These are phyloP conservation scores for Dendrobium nobile DNA, from an alignment of 106 monocot species.

Conservation along the genomic window DNA sequence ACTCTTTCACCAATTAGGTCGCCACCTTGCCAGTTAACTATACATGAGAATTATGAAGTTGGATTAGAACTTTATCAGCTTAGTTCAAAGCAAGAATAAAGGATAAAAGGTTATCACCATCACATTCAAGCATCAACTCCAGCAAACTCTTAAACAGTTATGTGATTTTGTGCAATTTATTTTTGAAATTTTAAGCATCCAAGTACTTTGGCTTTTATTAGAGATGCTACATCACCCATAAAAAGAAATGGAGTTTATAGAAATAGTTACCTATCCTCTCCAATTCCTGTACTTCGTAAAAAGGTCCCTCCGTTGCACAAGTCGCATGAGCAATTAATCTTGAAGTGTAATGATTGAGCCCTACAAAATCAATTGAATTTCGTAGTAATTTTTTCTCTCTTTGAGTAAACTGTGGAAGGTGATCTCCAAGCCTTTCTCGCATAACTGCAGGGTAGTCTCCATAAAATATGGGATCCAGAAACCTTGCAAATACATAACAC, in stretches of 20 bases:
- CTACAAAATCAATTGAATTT: slow-evolving; percentile 79
- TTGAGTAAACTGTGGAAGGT: slow-evolving; percentile 71
- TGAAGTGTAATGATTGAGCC: slow-evolving; percentile 89
- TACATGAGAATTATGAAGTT: slow-evolving; percentile 8
- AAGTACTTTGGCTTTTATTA: neutral
- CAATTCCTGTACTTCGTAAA: slow-evolving; percentile 55
- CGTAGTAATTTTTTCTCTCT: slow-evolving; percentile 46
- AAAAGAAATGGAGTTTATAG: neutral
- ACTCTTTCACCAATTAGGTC: slow-evolving; percentile 75
- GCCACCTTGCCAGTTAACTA: slow-evolving; percentile 54
- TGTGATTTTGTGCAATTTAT: neutral
- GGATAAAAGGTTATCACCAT: neutral
- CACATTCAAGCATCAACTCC: neutral
- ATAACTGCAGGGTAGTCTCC: slow-evolving; percentile 85
- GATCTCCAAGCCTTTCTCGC: slow-evolving; percentile 64
- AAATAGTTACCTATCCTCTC: slow-evolving; percentile 65
- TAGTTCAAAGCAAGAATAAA: neutral
- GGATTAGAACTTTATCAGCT: neutral
- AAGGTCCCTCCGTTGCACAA: slow-evolving; percentile 19
- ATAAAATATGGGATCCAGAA: slow-evolving; percentile 80
- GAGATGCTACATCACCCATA: neutral
- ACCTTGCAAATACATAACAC: slow-evolving; percentile 39
- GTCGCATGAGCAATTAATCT: slow-evolving; percentile 61
- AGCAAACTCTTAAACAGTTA: no score
- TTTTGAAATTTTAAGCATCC: neutral